Base-by-base conservation (phyloP, 23 red algal genomes). In the Agarophyton chilense region DNA sequence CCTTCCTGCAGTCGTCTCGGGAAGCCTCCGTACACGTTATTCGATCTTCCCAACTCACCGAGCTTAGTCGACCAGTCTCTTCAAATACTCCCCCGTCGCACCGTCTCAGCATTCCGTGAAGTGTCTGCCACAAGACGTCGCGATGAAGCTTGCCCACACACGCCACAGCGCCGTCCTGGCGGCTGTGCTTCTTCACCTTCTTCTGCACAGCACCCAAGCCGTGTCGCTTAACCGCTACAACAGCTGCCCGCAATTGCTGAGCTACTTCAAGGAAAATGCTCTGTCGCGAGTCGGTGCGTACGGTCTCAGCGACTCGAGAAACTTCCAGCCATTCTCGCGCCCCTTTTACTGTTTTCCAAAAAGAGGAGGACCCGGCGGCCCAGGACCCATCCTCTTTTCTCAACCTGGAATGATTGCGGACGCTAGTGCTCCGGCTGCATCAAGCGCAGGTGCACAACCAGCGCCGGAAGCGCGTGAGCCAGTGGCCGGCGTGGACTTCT, bases 401-500 rank as follows among this genome's bases (percentile, higher is more conserved):
- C 38, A 1, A 4, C 31, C 66, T 12, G 66, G 7, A 28, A 13
- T n/a, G 16, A 41, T 44, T 10, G 66, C 36, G 34, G 66, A 1
- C 1, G 10, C 66, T 9, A 8, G 10, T 42, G 35, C 11, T 0
- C 21, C 18, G 11, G 29, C 10, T 0, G 26, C 13, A 7, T 10
- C 6, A 5, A 31, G 17, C 29, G 60, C 45, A 9, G 54, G 0
- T 46, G 25, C 53, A 2, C 22, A 57, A 10, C 14, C 60, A 1
- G 81, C 33, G 10, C 42, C 82, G 56, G 10, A 14, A 36, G 35
- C 62, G 38, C 62, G 18, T 28, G 10, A 33, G 18, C 62, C 17
- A 13, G 60, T 42, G 1, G 47, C 82, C 82, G 89, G 89, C 21
- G 68, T 53, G 21, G 89, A 92, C 42, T 92, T 92, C 38, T 83